phyloP scores from a whole-genome alignment of 202 grass and related monocot genomes.

The Setaria italica region DNA sequence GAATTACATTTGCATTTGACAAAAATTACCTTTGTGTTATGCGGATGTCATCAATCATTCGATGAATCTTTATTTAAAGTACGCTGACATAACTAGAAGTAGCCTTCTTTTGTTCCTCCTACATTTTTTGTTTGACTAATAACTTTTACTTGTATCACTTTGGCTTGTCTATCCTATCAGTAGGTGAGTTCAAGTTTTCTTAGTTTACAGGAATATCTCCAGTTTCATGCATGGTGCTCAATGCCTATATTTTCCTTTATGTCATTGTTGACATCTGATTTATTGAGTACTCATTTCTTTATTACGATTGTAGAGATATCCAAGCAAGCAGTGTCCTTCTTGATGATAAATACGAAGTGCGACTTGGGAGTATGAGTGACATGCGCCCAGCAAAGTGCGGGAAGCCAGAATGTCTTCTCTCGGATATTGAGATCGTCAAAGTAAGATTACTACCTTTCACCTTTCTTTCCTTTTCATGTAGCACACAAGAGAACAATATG shows the following conservation, averaged over 20 bases:
- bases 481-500: background rate
- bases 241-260: conserved; percentile 18
- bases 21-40: conserved; percentile 36
- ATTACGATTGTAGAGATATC: conserved; percentile 68
- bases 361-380: conserved; percentile 82
- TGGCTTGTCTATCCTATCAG: conserved; percentile 32
- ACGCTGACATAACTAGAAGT: conserved; percentile 29
- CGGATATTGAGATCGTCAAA: conserved; percentile 86
- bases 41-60: conserved; percentile 27
- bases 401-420: conserved; percentile 73
- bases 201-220: conserved; percentile 26
- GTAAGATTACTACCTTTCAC: conserved; percentile 51
- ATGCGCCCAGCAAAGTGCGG: conserved; percentile 72
- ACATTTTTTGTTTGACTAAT: conserved; percentile 36
- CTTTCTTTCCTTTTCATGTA: background rate
- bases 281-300: conserved; percentile 42
- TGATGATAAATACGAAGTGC: conserved; percentile 83
- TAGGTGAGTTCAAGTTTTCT: conserved; percentile 25
- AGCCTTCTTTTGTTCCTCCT: conserved; percentile 24
- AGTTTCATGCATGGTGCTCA: conserved; percentile 17
- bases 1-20: conserved; percentile 27
- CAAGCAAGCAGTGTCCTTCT: conserved; percentile 91
- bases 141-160: conserved; percentile 38
- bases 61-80: conserved; percentile 26
- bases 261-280: conserved; percentile 18